Conservation (phyloP, 179 eudicot species). For the Nepenthes alata region DNA sequence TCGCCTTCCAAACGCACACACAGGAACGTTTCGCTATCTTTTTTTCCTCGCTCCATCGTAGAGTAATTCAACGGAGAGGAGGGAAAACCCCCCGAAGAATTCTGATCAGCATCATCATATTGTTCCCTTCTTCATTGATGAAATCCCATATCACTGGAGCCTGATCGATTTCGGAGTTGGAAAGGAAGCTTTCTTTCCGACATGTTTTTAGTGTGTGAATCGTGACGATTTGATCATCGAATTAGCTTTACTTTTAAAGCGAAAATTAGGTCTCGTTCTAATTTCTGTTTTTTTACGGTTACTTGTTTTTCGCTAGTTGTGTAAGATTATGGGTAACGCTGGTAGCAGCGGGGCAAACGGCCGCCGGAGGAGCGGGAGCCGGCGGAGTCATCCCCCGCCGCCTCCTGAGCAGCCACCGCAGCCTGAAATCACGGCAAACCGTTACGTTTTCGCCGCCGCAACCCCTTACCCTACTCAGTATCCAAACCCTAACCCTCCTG, state of each 20-base stretch:
- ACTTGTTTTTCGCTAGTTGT: background rate
- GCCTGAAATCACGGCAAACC: slow-evolving; percentile 37
- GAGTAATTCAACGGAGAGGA: background rate
- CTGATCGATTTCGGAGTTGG: too few relatives aligned
- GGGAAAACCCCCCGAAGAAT: background rate
- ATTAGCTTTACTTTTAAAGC: background rate
- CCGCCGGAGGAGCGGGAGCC: slow-evolving; percentile 30
- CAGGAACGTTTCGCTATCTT: too few relatives aligned
- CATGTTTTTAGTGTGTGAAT: background rate
- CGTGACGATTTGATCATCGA: background rate
- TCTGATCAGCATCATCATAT: background rate
- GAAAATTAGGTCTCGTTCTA: background rate
- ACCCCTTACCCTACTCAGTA: slow-evolving; percentile 56
- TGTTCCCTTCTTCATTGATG: background rate
- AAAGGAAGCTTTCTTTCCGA: background rate
- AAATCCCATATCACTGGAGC: background rate
- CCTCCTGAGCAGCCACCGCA: slow-evolving; percentile 27
- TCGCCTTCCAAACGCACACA: background rate
- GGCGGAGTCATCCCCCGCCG: slow-evolving; percentile 34
- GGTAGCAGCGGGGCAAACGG: slow-evolving; percentile 33
- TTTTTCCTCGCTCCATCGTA: background rate
- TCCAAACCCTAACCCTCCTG: slow-evolving; percentile 35
- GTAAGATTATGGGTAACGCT: slow-evolving; percentile 48
- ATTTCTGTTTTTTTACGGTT: background rate
- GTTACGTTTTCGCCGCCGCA: slow-evolving; percentile 63